Conservation (phyloP, 2,329 filamentous ascomycete species). For the Chaetomiaceae sp. region DNA sequence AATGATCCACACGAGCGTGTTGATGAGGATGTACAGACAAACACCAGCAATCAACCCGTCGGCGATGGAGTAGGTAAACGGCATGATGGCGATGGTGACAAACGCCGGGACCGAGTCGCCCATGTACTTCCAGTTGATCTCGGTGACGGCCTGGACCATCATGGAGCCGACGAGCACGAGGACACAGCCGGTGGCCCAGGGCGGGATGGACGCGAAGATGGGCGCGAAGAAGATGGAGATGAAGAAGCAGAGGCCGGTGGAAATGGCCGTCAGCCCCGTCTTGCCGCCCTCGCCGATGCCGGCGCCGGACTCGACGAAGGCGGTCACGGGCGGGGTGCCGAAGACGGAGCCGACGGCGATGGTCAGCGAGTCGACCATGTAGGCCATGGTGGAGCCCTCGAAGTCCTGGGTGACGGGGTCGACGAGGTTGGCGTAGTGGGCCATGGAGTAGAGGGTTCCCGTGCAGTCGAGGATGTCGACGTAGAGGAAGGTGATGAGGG, state of each 20-base stretch:
- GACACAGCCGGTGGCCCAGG: constrained; percentile 87
- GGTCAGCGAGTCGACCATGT: constrained; percentile 72
- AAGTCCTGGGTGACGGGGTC: constrained; percentile 83
- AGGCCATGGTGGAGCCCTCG: constrained; percentile 77
- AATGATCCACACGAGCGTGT: constrained; percentile 65
- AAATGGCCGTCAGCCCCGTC: constrained; percentile 78
- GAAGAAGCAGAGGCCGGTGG: constrained; percentile 78
- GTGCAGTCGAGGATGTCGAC: constrained; percentile 87
- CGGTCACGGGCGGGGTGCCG: constrained; percentile 75
- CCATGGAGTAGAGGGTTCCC: constrained; percentile 86
- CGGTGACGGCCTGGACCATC: constrained; percentile 72
- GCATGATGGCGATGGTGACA: constrained; percentile 79
- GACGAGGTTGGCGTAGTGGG: constrained; percentile 73
- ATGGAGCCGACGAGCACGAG: constrained; percentile 82
- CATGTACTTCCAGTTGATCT: constrained; percentile 87
- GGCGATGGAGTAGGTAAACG: constrained; percentile 84
- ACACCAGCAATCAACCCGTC: constrained; percentile 82
- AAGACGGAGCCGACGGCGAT: constrained; percentile 78
- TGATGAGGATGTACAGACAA: constrained; percentile 70
- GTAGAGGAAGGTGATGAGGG: constrained; percentile 84
- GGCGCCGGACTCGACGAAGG: constrained; percentile 84
- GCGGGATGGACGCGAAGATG: constrained; percentile 83
- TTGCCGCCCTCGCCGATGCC: constrained; percentile 84
- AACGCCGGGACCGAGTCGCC: constrained; percentile 83
- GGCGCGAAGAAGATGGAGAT: constrained; percentile 85